Conservation (phyloP, 352 stramenopile species). For the Hyaloperonospora brassicae region DNA sequence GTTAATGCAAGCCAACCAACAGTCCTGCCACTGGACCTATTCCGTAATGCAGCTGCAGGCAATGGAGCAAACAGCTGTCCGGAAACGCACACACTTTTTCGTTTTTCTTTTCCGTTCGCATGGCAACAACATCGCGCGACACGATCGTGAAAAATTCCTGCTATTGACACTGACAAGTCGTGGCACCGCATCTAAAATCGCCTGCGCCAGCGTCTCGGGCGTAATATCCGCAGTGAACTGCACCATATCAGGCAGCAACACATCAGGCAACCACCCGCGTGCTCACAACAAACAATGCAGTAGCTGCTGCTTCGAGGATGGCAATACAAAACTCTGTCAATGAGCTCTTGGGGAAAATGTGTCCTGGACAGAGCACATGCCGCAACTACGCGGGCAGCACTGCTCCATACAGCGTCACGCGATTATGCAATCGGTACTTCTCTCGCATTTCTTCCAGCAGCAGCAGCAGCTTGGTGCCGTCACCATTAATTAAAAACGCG, state of each 20-base stretch:
- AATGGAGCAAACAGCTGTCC: constrained; percentile 41
- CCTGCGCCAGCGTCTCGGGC: constrained; percentile 63
- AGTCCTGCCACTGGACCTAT: constrained; percentile 58
- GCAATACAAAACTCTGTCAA: constrained; percentile 99
- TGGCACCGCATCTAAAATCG: constrained; percentile 58
- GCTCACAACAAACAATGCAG: constrained; percentile 92
- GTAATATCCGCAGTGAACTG: constrained; percentile 79
- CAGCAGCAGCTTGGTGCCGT: constrained; percentile 90
- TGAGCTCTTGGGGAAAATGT: constrained; percentile 98
- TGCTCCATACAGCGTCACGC: constrained; percentile 89
- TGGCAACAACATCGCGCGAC: constrained; percentile 69
- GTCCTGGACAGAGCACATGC: constrained; percentile 86
- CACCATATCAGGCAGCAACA: constrained; percentile 90
- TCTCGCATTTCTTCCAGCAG: constrained; percentile 97
- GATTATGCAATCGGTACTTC: constrained; percentile 90
- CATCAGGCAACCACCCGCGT: constrained; percentile 94
- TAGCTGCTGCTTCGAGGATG: constrained; percentile 94
- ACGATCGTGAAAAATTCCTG: constrained; percentile 67
- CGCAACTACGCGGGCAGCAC: constrained; percentile 89
- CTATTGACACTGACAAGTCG: constrained; percentile 38
- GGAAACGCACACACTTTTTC: constrained; percentile 35
- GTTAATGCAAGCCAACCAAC: constrained; percentile 56
- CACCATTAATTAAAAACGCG: constrained; percentile 95
- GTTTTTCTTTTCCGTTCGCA: constrained; percentile 79
- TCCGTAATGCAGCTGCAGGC: constrained; percentile 56